Conservation (phyloP, 2,329 filamentous ascomycete genomes). For the Cryoendolithus antarcticus region DNA sequence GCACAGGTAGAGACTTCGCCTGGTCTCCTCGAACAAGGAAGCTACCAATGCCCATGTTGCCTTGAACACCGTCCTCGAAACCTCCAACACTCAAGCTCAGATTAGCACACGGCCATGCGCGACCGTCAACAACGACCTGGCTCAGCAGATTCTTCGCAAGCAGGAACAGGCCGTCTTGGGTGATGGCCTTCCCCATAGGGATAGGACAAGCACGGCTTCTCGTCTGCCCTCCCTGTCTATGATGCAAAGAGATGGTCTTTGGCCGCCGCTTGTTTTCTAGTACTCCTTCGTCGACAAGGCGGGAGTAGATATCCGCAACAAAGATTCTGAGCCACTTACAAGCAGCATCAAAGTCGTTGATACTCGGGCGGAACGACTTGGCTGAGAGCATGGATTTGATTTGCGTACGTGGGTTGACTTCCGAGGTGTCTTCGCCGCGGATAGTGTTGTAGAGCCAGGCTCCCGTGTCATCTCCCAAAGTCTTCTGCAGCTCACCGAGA, state of each 20-base stretch:
- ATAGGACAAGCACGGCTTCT: slow-evolving; percentile 67
- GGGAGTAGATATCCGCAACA: slow-evolving; percentile 76
- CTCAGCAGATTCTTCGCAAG: slow-evolving; percentile 64
- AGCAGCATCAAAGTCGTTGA: slow-evolving; percentile 67
- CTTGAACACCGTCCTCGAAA: slow-evolving; percentile 75
- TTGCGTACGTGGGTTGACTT: slow-evolving; percentile 80
- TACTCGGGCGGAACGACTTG: slow-evolving; percentile 81
- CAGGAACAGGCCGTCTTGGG: slow-evolving; percentile 60
- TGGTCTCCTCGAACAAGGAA: slow-evolving; percentile 64
- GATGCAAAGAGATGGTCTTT: slow-evolving; percentile 73
- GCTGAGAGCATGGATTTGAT: slow-evolving; percentile 97
- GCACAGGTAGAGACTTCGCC: slow-evolving; percentile 34
- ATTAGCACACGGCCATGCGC: slow-evolving; percentile 84
- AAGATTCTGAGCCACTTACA: slow-evolving; percentile 84
- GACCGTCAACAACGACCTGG: slow-evolving; percentile 66
- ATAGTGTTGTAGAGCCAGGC: slow-evolving; percentile 76
- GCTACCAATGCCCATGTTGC: slow-evolving; percentile 73
- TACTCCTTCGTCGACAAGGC: slow-evolving; percentile 81
- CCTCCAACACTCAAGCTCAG: slow-evolving; percentile 80
- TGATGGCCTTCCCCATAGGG: slow-evolving; percentile 59
- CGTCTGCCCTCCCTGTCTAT: slow-evolving; percentile 60
- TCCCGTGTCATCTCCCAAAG: slow-evolving; percentile 72
- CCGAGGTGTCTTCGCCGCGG: slow-evolving; percentile 72
- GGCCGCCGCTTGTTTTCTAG: slow-evolving; percentile 78
- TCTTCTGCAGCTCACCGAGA: slow-evolving; percentile 62